phyloP scores from a whole-genome alignment of 768 basidiomycete genomes.

The Lanmaoa rubissima region DNA sequence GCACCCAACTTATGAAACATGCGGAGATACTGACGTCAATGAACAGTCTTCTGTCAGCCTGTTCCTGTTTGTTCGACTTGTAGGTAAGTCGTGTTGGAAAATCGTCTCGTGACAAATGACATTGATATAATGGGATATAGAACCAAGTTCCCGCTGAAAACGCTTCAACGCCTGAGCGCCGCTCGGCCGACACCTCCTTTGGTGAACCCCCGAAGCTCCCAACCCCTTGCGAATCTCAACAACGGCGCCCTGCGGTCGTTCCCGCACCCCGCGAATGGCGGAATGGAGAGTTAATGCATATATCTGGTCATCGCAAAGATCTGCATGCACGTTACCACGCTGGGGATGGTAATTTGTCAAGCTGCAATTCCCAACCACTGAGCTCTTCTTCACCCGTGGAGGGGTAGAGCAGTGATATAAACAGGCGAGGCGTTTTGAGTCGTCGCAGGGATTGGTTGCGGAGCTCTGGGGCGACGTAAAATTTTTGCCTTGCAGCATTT shows the following conservation, averaged over 20 bases:
- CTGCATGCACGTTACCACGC: neutral
- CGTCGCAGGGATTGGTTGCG: slow-evolving; percentile 1
- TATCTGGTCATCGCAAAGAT: neutral
- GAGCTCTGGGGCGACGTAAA: slow-evolving; percentile 25
- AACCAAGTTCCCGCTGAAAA: slow-evolving; percentile 94
- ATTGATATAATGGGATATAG: slow-evolving; percentile 38
- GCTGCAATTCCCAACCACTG: neutral
- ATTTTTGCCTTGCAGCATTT: slow-evolving; percentile 34
- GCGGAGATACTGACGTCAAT: slow-evolving; percentile 9
- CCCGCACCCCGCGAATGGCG: slow-evolving; percentile 18
- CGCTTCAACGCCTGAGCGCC: slow-evolving; percentile 77
- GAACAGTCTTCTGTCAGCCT: slow-evolving; percentile 87
- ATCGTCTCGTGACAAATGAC: neutral
- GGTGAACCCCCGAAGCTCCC: slow-evolving; percentile 29
- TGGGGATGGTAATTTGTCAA: neutral
- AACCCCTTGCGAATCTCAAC: slow-evolving; percentile 35
- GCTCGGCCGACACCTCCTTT: slow-evolving; percentile 43
- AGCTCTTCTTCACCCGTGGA: slow-evolving; percentile 13
- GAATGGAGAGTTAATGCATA: slow-evolving; percentile 13
- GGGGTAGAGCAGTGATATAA: slow-evolving; percentile 56
- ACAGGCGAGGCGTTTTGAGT: slow-evolving; percentile 37
- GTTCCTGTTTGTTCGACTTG: slow-evolving; percentile 93
- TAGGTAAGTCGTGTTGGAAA: slow-evolving; percentile 52
- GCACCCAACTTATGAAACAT: neutral
- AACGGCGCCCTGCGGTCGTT: slow-evolving; percentile 27